Conservation (phyloP, 805 yeast genomes). For the Wickerhamomyces chaumierensis region DNA sequence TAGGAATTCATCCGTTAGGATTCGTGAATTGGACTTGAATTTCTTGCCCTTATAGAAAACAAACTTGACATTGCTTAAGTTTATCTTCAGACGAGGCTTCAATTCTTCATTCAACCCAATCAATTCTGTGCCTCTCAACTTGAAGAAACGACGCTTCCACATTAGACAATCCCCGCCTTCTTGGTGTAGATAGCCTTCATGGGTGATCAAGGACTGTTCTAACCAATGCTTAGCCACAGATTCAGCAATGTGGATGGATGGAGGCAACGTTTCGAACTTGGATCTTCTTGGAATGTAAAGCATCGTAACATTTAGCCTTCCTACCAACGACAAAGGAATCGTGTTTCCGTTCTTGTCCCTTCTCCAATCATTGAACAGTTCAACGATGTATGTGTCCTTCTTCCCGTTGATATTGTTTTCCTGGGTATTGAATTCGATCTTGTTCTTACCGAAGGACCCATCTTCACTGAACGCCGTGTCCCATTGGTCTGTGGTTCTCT, state of each 20-base stretch:
- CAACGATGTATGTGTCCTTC: conserved; percentile 39
- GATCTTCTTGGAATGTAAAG: conserved; percentile 56
- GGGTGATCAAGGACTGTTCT: conserved; percentile 22
- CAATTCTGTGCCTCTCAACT: conserved; percentile 57
- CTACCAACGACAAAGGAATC: conserved; percentile 47
- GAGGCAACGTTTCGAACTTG: conserved; percentile 52
- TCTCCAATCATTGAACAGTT: conserved; percentile 80
- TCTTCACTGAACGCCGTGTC: conserved; percentile 59
- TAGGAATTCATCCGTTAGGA: conserved; percentile 61
- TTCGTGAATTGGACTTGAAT: conserved; percentile 26
- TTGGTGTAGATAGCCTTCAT: conserved; percentile 71
- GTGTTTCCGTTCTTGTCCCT: conserved; percentile 15
- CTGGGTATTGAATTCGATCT: conserved; percentile 49
- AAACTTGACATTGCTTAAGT: conserved; percentile 52
- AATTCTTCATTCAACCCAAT: conserved; percentile 68
- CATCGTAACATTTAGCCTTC: conserved; percentile 58
- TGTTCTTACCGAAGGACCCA: conserved; percentile 82
- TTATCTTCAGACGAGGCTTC: conserved; percentile 67
- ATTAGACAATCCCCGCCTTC: conserved; percentile 80
- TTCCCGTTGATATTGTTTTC: conserved; percentile 45
- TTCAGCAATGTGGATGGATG: conserved; percentile 47
- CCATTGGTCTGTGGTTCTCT: conserved; percentile 45
- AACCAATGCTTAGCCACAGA: conserved; percentile 28
- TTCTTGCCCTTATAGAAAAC: conserved; percentile 23
- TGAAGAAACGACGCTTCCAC: conserved; percentile 68